A percentile compares a stretch with the other conserved stretches of the same genome.
Conservation (phyloP, 306 rosid genomes). For the Biancaea sappan region DNA sequence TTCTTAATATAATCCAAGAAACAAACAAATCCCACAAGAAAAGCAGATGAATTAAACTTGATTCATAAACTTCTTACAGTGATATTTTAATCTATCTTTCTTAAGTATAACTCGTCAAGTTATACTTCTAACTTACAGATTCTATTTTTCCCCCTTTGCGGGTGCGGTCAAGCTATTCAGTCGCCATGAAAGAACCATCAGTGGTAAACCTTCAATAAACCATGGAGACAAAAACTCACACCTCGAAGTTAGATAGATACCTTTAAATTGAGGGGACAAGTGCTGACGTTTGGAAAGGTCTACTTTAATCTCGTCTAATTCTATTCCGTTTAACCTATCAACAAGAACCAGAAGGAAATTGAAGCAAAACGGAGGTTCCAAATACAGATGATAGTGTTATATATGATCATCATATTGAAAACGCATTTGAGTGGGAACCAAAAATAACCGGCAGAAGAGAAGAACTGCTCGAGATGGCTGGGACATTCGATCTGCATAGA, state of each 20-base stretch:
- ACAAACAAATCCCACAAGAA: neutral
- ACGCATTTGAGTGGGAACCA: too few species aligned
- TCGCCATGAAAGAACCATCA: neutral
- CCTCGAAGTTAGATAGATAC: slow-evolving; percentile 33
- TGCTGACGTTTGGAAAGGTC: slow-evolving; percentile 72
- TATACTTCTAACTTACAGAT: neutral
- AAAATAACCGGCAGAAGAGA: slow-evolving; percentile 76
- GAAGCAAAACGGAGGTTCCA: neutral
- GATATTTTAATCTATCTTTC: neutral
- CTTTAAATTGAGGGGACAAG: slow-evolving; percentile 55
- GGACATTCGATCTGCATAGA: slow-evolving; percentile 77
- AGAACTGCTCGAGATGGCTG: slow-evolving; percentile 87
- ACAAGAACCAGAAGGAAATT: neutral
- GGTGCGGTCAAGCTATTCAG: neutral
- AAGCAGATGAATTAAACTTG: neutral
- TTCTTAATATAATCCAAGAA: neutral
- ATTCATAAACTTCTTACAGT: neutral
- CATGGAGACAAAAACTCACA: neutral
- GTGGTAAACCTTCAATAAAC: neutral
- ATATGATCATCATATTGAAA: neutral
- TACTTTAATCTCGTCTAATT: slow-evolving; percentile 63
- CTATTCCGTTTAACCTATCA: slow-evolving; percentile 61
- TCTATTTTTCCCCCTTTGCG: neutral
- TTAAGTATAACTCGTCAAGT: neutral
- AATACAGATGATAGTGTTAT: neutral